Evolutionary conservation across 2,329 filamentous ascomycete species (phyloP), one percentile per base, ranked within the genome.

Genomic region (Cyphellophora europaea): DNA sequence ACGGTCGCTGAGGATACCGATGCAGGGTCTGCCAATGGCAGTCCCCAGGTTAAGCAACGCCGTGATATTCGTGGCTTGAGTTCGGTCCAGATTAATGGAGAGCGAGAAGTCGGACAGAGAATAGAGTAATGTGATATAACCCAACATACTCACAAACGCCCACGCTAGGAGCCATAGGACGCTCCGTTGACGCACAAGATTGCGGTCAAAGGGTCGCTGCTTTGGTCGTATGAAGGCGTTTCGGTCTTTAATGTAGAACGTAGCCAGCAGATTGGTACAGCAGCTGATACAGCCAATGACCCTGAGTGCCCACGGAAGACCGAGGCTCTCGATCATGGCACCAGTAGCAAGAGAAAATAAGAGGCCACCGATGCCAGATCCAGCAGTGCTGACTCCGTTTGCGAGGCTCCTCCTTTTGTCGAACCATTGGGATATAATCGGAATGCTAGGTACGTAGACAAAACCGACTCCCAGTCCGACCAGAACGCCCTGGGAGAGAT

Each of bases 31-130:
- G 10, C 67, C 66, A 14, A 70, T 28, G 1, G 59, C 63, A 3
- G 61, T 65, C 0, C 67, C 66, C 2, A 69, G 43, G 37, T 70
- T 70, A 18, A 71, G 43, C 5, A 69, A 38, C 0, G 56, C 65
- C 11, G 58, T 60, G 11, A 67, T 36, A 11, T 53, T 45, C 2
- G 59, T 55, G 2, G 63, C 62, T 36, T 67, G 55, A 1, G 40
- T 35, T 11, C 50, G 40, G 11, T 49, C 48, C 2, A 70, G 43
- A 1, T 63, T 63, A 11, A 67, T 59, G 10, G 55, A 62, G 8
- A 53, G 43, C 1, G 60, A 63, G 42, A 64, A 71, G 41, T 64
- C 61, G 0, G 65, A 58, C 11, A 71, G 40, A 5, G 58, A 64
- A 43, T 59, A 68, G 2, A 69, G 47, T 15, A 69, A 41, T 3